Percentiles rank a stretch among this genome's conserved stretches.
phyloP scores from a whole-genome alignment of 129 eudicot species.

The Tagetes erecta region DNA sequence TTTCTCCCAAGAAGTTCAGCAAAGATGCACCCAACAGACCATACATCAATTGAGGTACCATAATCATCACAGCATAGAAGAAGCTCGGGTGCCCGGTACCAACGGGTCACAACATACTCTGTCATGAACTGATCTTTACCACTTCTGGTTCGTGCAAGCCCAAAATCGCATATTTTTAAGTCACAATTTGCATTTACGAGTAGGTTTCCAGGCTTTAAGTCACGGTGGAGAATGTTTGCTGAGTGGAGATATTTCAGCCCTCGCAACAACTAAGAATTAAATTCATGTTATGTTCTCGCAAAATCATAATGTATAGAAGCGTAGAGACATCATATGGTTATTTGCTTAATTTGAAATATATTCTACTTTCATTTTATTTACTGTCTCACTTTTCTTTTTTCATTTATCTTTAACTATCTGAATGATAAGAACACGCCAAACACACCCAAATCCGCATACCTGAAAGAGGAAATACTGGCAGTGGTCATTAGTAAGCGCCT shows the following conservation, averaged over 20 bases:
- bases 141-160: constrained; percentile 65
- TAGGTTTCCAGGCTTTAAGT: constrained; percentile 71
- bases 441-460: constrained; percentile 36
- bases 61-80: constrained; percentile 82
- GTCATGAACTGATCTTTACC: constrained; percentile 73
- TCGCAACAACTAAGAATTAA: constrained; percentile 56
- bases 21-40: constrained; percentile 90
- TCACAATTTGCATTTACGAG: constrained; percentile 69
- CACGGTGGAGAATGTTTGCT: constrained; percentile 78
- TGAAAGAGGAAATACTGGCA: constrained; percentile 76
- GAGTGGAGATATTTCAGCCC: constrained; percentile 77
- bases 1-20: constrained; percentile 83
- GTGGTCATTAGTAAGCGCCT: constrained; percentile 67
- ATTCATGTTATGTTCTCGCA: constrained; percentile 6
- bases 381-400: background rate
- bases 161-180: constrained; percentile 71
- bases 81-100: constrained; percentile 87
- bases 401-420: background rate
- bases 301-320: background rate
- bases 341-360: background rate
- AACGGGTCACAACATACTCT: constrained; percentile 72
- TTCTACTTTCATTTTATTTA: background rate
- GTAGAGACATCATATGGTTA: background rate
- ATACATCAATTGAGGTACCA: constrained; percentile 75
- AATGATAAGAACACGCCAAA: background rate